These are phyloP conservation scores for Neurospora tetraspora DNA, from an alignment of 495 filamentous ascomycete genomes.

Conservation along the genomic window DNA sequence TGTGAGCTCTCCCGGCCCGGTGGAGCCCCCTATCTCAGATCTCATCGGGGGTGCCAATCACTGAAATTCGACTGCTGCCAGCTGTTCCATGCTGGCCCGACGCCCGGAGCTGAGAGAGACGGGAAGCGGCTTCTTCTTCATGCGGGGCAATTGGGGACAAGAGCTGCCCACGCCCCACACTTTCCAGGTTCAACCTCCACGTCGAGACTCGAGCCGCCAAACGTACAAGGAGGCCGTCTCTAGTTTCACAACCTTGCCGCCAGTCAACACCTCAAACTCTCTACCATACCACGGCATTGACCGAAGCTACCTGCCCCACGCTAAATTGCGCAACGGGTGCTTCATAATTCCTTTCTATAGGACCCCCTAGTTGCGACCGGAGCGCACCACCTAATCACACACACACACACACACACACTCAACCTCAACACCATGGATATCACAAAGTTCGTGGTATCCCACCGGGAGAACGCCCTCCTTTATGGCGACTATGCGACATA, in stretches of 20 bases:
- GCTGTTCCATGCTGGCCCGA: not conserved
- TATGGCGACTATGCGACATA: conserved; percentile 86
- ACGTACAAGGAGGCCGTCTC: not conserved
- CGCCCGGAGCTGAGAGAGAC: not conserved
- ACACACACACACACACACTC: not conserved
- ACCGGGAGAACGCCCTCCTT: conserved; percentile 69
- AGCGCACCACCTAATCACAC: not conserved
- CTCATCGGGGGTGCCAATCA: not conserved
- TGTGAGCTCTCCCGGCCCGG: not conserved
- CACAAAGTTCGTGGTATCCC: conserved; percentile 68
- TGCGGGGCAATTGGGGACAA: not conserved
- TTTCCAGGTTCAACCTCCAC: not conserved
- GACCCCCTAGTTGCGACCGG: not conserved
- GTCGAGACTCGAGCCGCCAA: not conserved
- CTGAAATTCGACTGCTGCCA: not conserved
- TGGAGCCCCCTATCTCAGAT: not conserved
- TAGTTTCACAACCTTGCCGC: not conserved
- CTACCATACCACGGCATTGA: not conserved
- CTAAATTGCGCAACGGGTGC: not conserved
- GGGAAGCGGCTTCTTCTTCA: not conserved
- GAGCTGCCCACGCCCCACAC: not conserved
- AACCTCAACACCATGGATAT: conserved; percentile 63
- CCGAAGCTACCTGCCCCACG: not conserved
- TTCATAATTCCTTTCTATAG: not conserved
- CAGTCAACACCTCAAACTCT: not conserved